Percentiles rank a stretch among this genome's conserved stretches.
phyloP scores from a whole-genome alignment of 2,329 filamentous ascomycete species.

The Epichloe typhina region DNA sequence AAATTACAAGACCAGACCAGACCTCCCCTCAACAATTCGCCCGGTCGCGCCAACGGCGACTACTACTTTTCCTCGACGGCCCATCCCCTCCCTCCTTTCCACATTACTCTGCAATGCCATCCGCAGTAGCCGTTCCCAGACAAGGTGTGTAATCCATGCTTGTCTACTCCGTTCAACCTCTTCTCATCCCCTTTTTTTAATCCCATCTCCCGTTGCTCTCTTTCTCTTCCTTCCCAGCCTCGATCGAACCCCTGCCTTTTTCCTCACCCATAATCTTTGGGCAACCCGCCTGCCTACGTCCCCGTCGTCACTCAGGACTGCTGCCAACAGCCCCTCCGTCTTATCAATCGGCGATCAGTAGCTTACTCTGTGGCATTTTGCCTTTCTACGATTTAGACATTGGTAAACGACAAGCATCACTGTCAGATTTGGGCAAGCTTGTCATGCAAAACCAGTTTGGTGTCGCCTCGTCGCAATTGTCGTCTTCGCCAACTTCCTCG shows the following conservation, averaged over 20 bases:
- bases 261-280: not conserved
- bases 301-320: not conserved
- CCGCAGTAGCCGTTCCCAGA: constrained; percentile 10
- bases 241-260: not conserved
- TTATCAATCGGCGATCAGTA: constrained; percentile 6
- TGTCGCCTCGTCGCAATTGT: constrained; percentile 16
- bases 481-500: constrained; percentile 16
- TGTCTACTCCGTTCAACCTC: not conserved
- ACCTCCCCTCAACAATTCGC: not conserved
- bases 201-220: not conserved
- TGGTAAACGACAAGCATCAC: constrained; percentile 24
- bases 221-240: constrained; percentile 1
- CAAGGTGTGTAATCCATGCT: constrained; percentile 11
- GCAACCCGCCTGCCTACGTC: not conserved
- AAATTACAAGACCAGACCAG: no score
- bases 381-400: constrained; percentile 13
- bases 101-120: constrained; percentile 11
- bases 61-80: not conserved
- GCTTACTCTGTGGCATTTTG: constrained; percentile 7
- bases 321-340: not conserved
- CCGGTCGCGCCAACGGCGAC: not conserved
- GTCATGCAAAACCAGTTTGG: constrained; percentile 31
- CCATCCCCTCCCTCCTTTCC: not conserved
- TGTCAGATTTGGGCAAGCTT: constrained; percentile 29
- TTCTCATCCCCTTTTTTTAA: not conserved